Evolutionary conservation across 2,329 filamentous ascomycete species (phyloP).

Genomic region (Grosmannia clavigera): DNA sequence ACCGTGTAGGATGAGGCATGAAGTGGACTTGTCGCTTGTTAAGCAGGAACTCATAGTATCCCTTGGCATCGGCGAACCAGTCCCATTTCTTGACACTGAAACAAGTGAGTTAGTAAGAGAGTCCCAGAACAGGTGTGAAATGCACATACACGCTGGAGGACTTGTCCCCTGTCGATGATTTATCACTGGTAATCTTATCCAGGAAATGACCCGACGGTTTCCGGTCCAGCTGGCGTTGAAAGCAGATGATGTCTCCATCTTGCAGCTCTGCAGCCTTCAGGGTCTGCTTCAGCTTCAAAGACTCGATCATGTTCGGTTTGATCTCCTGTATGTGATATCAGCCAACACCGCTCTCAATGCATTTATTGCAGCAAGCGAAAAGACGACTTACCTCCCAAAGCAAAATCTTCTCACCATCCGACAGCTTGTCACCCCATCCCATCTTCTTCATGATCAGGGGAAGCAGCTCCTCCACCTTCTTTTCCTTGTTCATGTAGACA

Average conservation of each 20-base stretch:
- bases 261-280: constrained; percentile 88
- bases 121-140: constrained; percentile 18
- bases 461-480: constrained; percentile 76
- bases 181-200: constrained; percentile 18
- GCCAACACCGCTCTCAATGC: not conserved
- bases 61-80: constrained; percentile 57
- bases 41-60: constrained; percentile 88
- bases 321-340: constrained; percentile 52
- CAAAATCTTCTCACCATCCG: constrained; percentile 46
- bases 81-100: constrained; percentile 29
- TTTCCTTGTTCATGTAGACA: constrained; percentile 75
- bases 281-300: constrained; percentile 81
- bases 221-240: constrained; percentile 54
- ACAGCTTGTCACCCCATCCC: constrained; percentile 69
- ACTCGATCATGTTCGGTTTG: constrained; percentile 94
- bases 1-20: constrained; percentile 49
- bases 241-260: constrained; percentile 93
- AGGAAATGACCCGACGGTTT: constrained; percentile 26
- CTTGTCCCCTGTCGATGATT: constrained; percentile 24
- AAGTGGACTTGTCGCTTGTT: constrained; percentile 75
- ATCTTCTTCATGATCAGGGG: constrained; percentile 69
- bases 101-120: not conserved
- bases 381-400: constrained; percentile 57
- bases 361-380: not conserved
- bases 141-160: constrained; percentile 11